Percentiles rank a stretch among this genome's conserved stretches.
phyloP scores from a whole-genome alignment of 169 alveolate species.

The Blepharisma undulans region DNA sequence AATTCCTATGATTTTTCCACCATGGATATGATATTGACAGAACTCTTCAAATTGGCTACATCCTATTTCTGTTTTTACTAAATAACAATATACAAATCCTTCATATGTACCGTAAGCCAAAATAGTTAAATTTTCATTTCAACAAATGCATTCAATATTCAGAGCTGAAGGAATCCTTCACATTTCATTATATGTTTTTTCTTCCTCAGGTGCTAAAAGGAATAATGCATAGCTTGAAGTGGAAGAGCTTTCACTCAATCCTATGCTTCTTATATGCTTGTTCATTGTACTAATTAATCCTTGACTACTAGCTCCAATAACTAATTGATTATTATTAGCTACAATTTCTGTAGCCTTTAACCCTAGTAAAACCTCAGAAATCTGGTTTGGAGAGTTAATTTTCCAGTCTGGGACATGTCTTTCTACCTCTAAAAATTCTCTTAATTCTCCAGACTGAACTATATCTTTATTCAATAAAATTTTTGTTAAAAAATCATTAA shows the following conservation, averaged over 20 bases:
- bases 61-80: conserved; percentile 17
- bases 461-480: background rate
- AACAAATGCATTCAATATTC: background rate
- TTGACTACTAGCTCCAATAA: background rate
- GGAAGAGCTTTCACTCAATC: background rate
- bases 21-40: conserved; percentile 17
- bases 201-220: background rate
- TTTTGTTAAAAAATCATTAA: background rate
- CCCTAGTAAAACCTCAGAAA: background rate
- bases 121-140: background rate
- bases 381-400: conserved; percentile 6
- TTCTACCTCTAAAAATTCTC: background rate
- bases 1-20: conserved; percentile 46
- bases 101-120: background rate
- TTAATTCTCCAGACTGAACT: background rate
- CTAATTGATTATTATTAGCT: background rate
- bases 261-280: background rate
- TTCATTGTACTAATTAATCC: background rate
- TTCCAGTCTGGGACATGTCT: background rate
- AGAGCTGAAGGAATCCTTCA: background rate
- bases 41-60: background rate
- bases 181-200: background rate
- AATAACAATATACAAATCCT: conserved; percentile 4
- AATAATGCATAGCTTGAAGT: background rate
- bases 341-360: background rate